phyloP scores from a whole-genome alignment of 2,329 filamentous ascomycete genomes.

The Exophiala lecanii-corni region DNA sequence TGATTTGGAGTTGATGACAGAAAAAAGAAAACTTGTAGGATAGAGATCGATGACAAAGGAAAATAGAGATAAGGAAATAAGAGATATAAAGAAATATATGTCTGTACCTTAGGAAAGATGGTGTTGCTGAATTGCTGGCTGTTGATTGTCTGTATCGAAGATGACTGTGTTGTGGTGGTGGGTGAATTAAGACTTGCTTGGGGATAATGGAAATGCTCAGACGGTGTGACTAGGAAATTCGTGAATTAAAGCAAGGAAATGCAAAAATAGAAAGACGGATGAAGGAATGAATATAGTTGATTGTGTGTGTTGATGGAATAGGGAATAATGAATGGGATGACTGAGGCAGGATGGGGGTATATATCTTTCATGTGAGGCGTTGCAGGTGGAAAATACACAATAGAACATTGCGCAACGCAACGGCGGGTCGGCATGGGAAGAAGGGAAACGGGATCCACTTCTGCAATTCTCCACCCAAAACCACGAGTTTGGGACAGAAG shows the following conservation, averaged over 20 bases:
- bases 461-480: too few species aligned
- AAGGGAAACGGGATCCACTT: background rate
- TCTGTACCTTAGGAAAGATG: constrained; percentile 3
- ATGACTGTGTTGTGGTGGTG: background rate
- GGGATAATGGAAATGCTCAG: constrained; percentile 12
- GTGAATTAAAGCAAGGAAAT: constrained; percentile 5
- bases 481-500: too few species aligned
- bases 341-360: background rate
- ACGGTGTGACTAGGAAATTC: too few species aligned
- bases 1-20: constrained; percentile 22
- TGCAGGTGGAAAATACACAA: too few species aligned
- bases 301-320: constrained; percentile 10
- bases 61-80: constrained; percentile 16
- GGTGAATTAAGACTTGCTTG: background rate
- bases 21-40: constrained; percentile 11
- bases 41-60: constrained; percentile 7
- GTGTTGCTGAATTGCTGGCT: too few species aligned
- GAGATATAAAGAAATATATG: constrained; percentile 18
- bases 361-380: background rate
- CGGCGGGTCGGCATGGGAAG: too few species aligned
- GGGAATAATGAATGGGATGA: background rate
- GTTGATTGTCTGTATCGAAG: too few species aligned
- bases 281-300: constrained; percentile 1
- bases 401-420: too few species aligned
- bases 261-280: background rate